phyloP scores from a whole-genome alignment of 495 filamentous ascomycete genomes.

The Talaromyces proteolyticus region DNA sequence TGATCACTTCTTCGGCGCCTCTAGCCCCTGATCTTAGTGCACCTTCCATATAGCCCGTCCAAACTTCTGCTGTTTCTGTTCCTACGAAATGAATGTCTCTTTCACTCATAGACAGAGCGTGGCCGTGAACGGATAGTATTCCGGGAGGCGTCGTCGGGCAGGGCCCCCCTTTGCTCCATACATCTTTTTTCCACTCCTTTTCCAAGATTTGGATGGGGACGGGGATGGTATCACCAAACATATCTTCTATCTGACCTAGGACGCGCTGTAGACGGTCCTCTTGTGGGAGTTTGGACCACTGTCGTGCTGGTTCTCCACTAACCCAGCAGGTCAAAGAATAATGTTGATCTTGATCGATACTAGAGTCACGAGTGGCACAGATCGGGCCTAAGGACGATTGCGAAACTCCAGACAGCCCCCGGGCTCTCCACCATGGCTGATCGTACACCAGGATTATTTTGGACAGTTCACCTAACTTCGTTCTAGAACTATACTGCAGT shows the following conservation, averaged over 20 bases:
- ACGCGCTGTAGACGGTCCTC: neutral
- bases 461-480: conserved; percentile 24
- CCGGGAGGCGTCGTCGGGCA: conserved; percentile 19
- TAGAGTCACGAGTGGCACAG: conserved; percentile 29
- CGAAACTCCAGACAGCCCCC: conserved; percentile 21
- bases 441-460: conserved; percentile 31
- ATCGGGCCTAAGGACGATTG: conserved; percentile 22
- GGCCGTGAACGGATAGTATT: conserved; percentile 15
- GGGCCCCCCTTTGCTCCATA: conserved; percentile 17
- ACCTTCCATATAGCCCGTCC: conserved; percentile 48
- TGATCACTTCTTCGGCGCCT: conserved; percentile 29
- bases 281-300: conserved; percentile 10
- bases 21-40: conserved; percentile 30
- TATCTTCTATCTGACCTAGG: conserved; percentile 5
- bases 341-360: conserved; percentile 18
- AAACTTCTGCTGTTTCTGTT: conserved; percentile 34
- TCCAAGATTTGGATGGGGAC: conserved; percentile 12
- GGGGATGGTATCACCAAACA: conserved; percentile 5
- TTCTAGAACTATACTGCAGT: conserved; percentile 8
- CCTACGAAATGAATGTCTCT: conserved; percentile 42
- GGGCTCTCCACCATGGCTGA: conserved; percentile 34
- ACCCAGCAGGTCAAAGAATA: conserved; percentile 36
- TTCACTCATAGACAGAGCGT: conserved; percentile 15
- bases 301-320: conserved; percentile 18
- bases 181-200: conserved; percentile 23